Evolutionary conservation across 495 filamentous ascomycete species (phyloP), one percentile per base, ranked within the genome.

Genomic region (Aspergillus panamensis): DNA sequence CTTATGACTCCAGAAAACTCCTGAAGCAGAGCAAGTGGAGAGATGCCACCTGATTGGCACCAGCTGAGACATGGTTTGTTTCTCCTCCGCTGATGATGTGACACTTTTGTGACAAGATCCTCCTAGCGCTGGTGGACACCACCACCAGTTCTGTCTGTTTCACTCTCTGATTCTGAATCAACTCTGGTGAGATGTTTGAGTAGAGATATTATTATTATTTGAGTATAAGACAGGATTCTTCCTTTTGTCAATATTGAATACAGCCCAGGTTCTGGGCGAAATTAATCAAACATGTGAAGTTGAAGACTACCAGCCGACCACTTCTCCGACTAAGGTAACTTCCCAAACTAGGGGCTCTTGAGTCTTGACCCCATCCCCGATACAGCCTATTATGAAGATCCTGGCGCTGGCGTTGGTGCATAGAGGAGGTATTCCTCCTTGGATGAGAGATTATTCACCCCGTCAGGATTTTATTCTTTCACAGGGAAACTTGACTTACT

Each of bases 21-120:
- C 58, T 55, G 52, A 45, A 54, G 40, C 54, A 53, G 53, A 53
- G 45, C 31, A 33, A 44, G 61, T 64, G 62, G 55, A 64, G 52
- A 60, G 37, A 64, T 48, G 51, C 54, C 61, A 63, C 60, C 69
- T 67, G 58, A 68, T 60, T 57, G 59, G 58, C 47, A 43, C 49
- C 19, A 47, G 50, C 70, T 75, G 73, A 75, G 73, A 75, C 72
- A 73, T 66, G 61, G 63, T 54, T 60, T 69, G 71, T 73, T 73
- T 73, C 70, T 62, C 17, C 57, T 57, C 49, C 21, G 55, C 43
- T 20, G 53, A 65, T 62, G 62, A 65, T 65, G 57, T 64, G 62
- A 65, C 58, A 58, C 58, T 59, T 51, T 57, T 66, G 49, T 61
- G 58, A 65, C 61, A 62, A 25, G 25, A 62, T 61, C 40, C 16